These are phyloP conservation scores for Hibiscus trionum DNA, from an alignment of 345 rosid genomes.

Conservation along the genomic window DNA sequence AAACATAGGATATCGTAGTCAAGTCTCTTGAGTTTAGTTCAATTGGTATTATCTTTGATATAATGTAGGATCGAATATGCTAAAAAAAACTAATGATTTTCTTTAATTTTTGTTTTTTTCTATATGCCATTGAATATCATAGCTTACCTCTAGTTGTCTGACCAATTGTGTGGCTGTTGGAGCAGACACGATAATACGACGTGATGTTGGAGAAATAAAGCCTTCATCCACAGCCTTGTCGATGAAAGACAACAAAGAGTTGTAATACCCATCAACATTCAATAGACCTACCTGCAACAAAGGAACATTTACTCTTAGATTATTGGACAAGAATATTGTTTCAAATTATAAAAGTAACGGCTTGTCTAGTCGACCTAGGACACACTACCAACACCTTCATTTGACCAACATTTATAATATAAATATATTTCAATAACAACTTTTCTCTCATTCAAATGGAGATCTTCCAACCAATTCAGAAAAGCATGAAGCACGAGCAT, in stretches of 20 bases:
- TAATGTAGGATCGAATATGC: too few relatives aligned
- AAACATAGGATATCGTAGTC: background rate
- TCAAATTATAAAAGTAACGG: background rate
- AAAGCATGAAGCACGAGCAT: constrained; percentile 15
- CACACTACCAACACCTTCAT: constrained; percentile 2
- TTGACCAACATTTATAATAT: constrained; percentile 18
- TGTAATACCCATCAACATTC: constrained; percentile 90
- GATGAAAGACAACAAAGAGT: constrained; percentile 70
- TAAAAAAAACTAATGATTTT: background rate
- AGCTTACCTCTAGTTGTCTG: constrained; percentile 72
- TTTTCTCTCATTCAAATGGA: constrained; percentile 16
- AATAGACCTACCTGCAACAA: constrained; percentile 75
- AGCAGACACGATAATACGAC: constrained; percentile 79
- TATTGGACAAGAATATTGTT: background rate
- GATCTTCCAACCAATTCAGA: constrained; percentile 6
- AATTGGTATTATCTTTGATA: too few relatives aligned
- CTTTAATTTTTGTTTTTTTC: background rate
- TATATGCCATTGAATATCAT: background rate
- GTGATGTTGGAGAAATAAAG: constrained; percentile 72
- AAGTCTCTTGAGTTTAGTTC: background rate
- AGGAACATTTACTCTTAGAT: background rate
- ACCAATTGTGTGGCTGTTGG: constrained; percentile 75
- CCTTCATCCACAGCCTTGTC: constrained; percentile 98
- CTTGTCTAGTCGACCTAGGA: background rate
- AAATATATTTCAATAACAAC: background rate